Conservation (phyloP, 441 rosid genomes). For the Adansonia madagascariensis region DNA sequence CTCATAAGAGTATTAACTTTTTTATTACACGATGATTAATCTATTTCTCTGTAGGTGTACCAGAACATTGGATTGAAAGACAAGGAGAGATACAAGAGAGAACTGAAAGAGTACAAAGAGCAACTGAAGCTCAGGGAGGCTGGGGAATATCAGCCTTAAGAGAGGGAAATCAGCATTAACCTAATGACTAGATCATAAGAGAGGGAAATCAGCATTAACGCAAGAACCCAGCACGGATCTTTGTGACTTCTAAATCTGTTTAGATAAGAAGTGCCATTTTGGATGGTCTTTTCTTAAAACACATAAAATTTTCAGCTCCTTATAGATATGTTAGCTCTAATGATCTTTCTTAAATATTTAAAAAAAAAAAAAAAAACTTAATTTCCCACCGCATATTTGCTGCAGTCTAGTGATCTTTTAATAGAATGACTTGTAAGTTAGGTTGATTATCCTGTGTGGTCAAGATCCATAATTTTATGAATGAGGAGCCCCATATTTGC, state of each 20-base stretch:
- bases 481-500: neutral
- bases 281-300: neutral
- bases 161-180: neutral
- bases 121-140: conserved; percentile 43
- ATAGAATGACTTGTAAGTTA: neutral
- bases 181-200: neutral
- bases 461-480: neutral
- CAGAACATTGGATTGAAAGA: conserved; percentile 87
- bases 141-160: conserved; percentile 22
- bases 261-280: neutral
- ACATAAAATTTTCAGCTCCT: neutral
- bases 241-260: neutral
- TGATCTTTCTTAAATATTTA: neutral
- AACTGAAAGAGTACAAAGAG: conserved; percentile 84
- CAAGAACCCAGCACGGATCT: neutral
- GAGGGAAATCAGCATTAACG: neutral
- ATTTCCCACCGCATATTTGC: neutral
- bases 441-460: neutral
- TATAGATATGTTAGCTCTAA: neutral
- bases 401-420: neutral
- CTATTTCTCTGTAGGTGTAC: conserved; percentile 60
- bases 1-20: neutral
- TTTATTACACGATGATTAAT: neutral
- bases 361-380: neutral
- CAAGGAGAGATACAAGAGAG: conserved; percentile 89